Evolutionary conservation across 345 rosid genomes (phyloP), one percentile per base, ranked within the genome.

Genomic region (Eucalyptus rudis): DNA sequence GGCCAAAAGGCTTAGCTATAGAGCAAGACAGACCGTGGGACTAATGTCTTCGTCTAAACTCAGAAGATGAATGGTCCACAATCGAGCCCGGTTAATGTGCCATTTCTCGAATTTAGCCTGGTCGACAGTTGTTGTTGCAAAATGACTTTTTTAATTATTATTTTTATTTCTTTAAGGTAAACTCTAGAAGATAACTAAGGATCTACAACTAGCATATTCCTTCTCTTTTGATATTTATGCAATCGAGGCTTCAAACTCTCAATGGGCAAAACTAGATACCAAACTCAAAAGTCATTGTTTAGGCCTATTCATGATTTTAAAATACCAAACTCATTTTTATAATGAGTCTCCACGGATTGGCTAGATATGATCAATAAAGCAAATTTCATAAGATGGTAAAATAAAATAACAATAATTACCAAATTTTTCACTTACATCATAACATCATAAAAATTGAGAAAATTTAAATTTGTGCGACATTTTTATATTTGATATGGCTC

Each of bases 291-390:
- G 79, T 31, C 79, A 68, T 68, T 31, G 12, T 31, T 68, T 19
- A 16, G 43, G 12, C 0, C 12, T 68, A 31, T 68, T 3, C 79
- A 16, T 68, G 7, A 68, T 31, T 68, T 66, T 8, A 16, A 31
- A 31, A 31, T 8, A 68, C 22, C 24, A 68, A 2, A 68, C 2
- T 68, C 43, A 8, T 16, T 52, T 52, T 52, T 19, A 19, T 52
- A 1, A 52, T 4, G 24, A 0, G 10, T 52, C 0, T 52, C 58
- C 10, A 52, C 0, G 0, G 0, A 52, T 52, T 52, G 2, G 20
- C 0, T 9, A 12, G 80, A 33, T 10, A 68, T 33, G 12, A 8
- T 31, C 24, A 19, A 31, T 8, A 8, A 68, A 4, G 24, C 4
- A 33, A 68, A 68, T 17, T 33, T 33, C 25, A 5, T 33, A 68